Evolutionary conservation across 208 protist genomes (phyloP), one percentile per base, ranked within the genome.

Genomic region (Leishmania gerbilli): DNA sequence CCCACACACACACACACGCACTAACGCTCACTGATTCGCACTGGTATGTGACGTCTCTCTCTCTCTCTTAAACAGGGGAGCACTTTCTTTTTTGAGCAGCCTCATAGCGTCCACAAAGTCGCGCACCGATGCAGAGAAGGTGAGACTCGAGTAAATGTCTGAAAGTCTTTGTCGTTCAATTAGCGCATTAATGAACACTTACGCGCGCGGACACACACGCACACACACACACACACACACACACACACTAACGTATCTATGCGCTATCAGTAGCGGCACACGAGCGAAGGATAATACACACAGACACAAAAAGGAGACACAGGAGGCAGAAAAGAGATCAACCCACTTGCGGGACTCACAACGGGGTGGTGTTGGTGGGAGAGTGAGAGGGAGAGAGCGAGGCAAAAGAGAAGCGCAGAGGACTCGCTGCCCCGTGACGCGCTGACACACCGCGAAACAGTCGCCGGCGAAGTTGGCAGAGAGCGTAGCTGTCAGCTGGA

Each of bases 241-340:
- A 1, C 71, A 31, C 42, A 4, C 42, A 6, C 42, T 7, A 45
- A 45, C 42, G 42, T 45, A 45, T 7, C 42, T 7, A 6, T 45
- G 42, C 42, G 42, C 42, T 45, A 45, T 45, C 42, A 45, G 42
- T 45, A 45, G 42, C 42, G 42, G 42, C 42, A 45, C 42, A 45
- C 42, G 42, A 45, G 42, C 42, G 42, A 45, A 45, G 42, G 42
- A 45, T 45, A 45, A 47, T n/a, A 0, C 34, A 71, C 65, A 71
- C 34, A 71, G 2, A 6, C 65, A 71, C 65, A 51, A 7, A 21
- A 21, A 42, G 68, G 37, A 47, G 17, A 21, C 45, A 71, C 53
- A 76, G 75, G 75, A 76, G 42, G 42, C 42, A 75, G 79, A 71
- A 55, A 60, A 51, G 49, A 53, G 2, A 53, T 17, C 49, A 19